These are phyloP conservation scores for Coemansia sp. DNA, from an alignment of 192 early-diverging fungal genomes.

Conservation along the genomic window DNA sequence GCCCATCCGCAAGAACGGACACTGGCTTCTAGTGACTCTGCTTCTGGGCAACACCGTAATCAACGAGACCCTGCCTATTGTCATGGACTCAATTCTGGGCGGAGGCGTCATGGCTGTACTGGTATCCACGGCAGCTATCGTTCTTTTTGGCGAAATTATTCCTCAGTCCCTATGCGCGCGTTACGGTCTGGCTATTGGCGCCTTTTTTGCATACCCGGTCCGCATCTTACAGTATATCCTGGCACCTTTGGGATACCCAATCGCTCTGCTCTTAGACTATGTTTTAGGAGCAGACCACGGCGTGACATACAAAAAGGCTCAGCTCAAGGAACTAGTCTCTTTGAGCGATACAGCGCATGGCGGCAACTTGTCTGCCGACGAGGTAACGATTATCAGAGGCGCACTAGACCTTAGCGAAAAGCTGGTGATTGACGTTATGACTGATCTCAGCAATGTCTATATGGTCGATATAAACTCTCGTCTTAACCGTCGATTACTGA, in stretches of 20 bases:
- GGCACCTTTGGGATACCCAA: conserved; percentile 77
- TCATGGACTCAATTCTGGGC: conserved; percentile 75
- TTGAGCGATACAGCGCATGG: conserved; percentile 70
- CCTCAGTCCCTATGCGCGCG: conserved; percentile 89
- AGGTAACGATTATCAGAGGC: conserved; percentile 78
- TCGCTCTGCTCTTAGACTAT: conserved; percentile 80
- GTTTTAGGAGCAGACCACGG: conserved; percentile 85
- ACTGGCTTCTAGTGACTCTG: conserved; percentile 93
- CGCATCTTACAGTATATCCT: conserved; percentile 67
- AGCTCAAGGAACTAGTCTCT: conserved; percentile 77
- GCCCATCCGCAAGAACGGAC: conserved; percentile 86
- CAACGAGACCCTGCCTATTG: conserved; percentile 91
- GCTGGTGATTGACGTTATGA: conserved; percentile 68
- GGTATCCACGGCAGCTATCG: conserved; percentile 84
- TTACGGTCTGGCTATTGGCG: conserved; percentile 87
- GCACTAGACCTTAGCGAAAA: conserved; percentile 78
- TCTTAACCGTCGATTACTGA: conserved; percentile 59
- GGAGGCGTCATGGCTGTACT: conserved; percentile 81
- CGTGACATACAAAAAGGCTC: conserved; percentile 81
- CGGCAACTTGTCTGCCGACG: conserved; percentile 72
- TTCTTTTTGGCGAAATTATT: conserved; percentile 96
- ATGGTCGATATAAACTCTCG: conserved; percentile 65
- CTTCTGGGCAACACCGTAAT: conserved; percentile 91
- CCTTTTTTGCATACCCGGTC: conserved; percentile 80
- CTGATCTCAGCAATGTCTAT: conserved; percentile 68